phyloP scores from a whole-genome alignment of 2,329 filamentous ascomycete species.

The Podosphaera leucotricha region DNA sequence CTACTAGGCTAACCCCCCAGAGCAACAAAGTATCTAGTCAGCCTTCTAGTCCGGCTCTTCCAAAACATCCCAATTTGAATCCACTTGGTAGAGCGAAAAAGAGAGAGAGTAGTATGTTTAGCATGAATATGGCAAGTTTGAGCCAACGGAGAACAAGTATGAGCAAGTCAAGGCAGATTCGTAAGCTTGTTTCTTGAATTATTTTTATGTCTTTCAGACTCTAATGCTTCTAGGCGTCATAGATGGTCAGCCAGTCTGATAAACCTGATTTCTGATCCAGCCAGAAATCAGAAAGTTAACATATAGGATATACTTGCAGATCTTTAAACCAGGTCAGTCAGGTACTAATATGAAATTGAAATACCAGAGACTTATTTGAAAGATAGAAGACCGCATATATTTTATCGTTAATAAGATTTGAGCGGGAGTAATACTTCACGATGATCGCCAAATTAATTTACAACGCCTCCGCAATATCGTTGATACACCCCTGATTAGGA shows the following conservation, averaged over 20 bases:
- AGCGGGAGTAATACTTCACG: neutral
- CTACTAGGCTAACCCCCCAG: conserved; percentile 19
- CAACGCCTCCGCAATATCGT: neutral
- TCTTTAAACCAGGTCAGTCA: neutral
- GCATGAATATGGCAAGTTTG: conserved; percentile 22
- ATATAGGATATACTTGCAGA: neutral
- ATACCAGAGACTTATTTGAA: neutral
- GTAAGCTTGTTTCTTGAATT: neutral
- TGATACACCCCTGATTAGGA: neutral
- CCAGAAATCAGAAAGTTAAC: neutral
- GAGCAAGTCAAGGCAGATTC: conserved; percentile 4
- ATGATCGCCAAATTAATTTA: neutral
- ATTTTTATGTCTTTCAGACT: neutral
- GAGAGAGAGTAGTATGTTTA: conserved; percentile 36
- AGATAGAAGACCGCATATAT: neutral
- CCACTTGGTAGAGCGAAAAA: conserved; percentile 22
- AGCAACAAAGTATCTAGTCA: conserved; percentile 16
- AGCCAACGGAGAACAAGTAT: conserved; percentile 12
- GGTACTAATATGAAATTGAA: neutral
- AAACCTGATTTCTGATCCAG: neutral
- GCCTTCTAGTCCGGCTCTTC: conserved; percentile 8
- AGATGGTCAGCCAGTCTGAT: neutral
- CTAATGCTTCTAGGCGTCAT: neutral
- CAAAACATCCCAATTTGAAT: conserved; percentile 16
- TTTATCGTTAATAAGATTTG: neutral